Evolutionary conservation across 2,329 filamentous ascomycete genomes (phyloP).

Genomic region (Calonectria honghensis): DNA sequence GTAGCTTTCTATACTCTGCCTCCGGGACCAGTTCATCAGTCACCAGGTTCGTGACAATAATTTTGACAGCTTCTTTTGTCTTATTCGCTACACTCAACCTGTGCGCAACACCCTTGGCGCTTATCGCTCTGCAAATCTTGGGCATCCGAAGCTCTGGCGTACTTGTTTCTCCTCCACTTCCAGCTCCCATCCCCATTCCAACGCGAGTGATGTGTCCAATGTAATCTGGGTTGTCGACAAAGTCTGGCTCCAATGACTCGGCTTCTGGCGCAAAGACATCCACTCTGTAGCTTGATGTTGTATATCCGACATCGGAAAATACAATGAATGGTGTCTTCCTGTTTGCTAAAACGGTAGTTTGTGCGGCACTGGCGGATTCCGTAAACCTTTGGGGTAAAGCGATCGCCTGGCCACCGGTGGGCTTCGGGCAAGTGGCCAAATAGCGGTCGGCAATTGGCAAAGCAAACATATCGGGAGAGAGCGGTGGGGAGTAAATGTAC

Average conservation of each 20-base stretch:
- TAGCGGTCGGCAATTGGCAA: background rate
- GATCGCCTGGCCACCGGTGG: constrained; percentile 23
- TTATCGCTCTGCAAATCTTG: background rate
- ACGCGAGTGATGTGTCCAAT: constrained; percentile 34
- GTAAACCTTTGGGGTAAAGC: background rate
- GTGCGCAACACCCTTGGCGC: background rate
- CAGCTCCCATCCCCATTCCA: constrained; percentile 15
- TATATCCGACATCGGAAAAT: constrained; percentile 25
- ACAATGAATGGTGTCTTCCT: constrained; percentile 18
- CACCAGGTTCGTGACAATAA: background rate
- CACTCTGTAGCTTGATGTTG: constrained; percentile 26
- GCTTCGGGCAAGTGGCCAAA: background rate
- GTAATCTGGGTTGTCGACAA: constrained; percentile 21
- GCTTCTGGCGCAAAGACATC: constrained; percentile 29
- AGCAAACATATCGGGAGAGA: constrained; percentile 12
- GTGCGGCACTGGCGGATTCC: background rate
- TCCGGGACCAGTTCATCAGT: background rate
- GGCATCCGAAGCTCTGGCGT: background rate
- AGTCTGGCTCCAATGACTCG: background rate
- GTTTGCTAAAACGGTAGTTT: too few species aligned
- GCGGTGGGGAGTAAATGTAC: constrained; percentile 29
- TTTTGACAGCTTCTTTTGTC: background rate
- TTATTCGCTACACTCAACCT: background rate
- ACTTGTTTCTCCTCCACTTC: background rate
- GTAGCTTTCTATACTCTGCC: background rate